Percentiles rank a stretch among this genome's conserved stretches.
phyloP scores from a whole-genome alignment of 495 filamentous ascomycete genomes.

The Astrothelium subdiscretum region DNA sequence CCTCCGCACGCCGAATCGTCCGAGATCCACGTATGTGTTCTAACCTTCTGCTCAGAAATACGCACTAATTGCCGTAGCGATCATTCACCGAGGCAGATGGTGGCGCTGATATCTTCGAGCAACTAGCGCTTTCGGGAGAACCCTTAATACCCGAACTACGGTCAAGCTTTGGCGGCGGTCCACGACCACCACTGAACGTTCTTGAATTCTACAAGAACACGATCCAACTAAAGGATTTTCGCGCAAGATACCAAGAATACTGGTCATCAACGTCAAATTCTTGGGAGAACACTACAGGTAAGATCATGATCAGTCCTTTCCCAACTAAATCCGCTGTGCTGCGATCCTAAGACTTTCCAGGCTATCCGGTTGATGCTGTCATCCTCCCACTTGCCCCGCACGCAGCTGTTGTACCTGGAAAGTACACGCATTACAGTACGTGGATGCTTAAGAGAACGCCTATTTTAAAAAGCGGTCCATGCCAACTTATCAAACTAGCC shows the following conservation, averaged over 20 bases:
- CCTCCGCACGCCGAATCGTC: background rate
- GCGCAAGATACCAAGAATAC: background rate
- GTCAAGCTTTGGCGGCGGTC: background rate
- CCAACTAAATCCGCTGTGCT: background rate
- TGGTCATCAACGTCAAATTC: background rate
- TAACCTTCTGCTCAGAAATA: background rate
- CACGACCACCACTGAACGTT: background rate
- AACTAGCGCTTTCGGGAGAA: background rate
- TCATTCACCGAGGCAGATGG: background rate
- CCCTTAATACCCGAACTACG: background rate
- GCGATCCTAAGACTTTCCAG: constrained; percentile 24
- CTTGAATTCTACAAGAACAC: background rate
- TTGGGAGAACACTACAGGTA: background rate
- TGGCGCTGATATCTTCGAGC: background rate
- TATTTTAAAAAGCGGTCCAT: background rate
- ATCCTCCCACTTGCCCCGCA: constrained; percentile 47
- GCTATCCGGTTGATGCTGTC: constrained; percentile 48
- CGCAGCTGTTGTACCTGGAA: constrained; percentile 41
- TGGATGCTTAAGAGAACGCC: background rate
- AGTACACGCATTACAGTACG: constrained; percentile 35
- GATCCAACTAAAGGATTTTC: background rate
- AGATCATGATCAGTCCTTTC: background rate
- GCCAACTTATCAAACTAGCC: background rate
- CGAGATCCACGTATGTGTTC: background rate
- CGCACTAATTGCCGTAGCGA: background rate